Evolutionary conservation across 257 asterid genomes (phyloP), one percentile per base, ranked within the genome.

Genomic region (Jacaranda mimosifolia): DNA sequence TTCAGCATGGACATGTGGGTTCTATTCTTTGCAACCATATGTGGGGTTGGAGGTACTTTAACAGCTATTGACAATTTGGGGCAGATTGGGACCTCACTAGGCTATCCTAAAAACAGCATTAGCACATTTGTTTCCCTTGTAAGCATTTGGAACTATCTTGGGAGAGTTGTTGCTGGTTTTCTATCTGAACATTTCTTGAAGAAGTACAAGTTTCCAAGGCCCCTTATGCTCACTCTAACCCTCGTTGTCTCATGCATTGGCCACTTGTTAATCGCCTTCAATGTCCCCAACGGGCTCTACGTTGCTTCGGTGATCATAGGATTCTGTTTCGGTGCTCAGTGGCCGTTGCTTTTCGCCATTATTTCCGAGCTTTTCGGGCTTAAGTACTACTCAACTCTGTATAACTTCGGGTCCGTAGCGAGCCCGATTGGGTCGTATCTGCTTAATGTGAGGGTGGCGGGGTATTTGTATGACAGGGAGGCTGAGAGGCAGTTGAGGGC

Each of bases 141-240:
- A n/a, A 80, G 84, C 76, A 80, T 74, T 43, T 80, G 84, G 84
- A 80, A 80, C 70, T 80, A 80, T 45, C 73, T 80, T 2, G 84
- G 84, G 11, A 21, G 84, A 62, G 84, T 80, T 0, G 74, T 76
- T 1, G 69, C 81, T 1, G 84, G 84, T 51, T 80, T 80, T 45
- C 21, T 70, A 3, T 80, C 84, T 0, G 84, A 81, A 52, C 77
- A 69, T 36, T 35, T 69, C 52, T 19, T 81, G 55, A 45, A 43
- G 32, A 69, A 62, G 39, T 81, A 75, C 77, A 53, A 70, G 48
- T 75, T 81, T 17, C 84, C 84, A 3, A 52, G 84, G 53, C 45
- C 84, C 4, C 43, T 80, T 12, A 70, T 63, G 74, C 68, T 80
- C 17, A 59, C 84, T 0, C 15, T 80, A 3, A 53, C 26, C 15